Percentiles rank a stretch among this genome's conserved stretches.
These are phyloP conservation scores for Eudorina sp. DNA, from an alignment of 139 green algal species.

Conservation along the genomic window DNA sequence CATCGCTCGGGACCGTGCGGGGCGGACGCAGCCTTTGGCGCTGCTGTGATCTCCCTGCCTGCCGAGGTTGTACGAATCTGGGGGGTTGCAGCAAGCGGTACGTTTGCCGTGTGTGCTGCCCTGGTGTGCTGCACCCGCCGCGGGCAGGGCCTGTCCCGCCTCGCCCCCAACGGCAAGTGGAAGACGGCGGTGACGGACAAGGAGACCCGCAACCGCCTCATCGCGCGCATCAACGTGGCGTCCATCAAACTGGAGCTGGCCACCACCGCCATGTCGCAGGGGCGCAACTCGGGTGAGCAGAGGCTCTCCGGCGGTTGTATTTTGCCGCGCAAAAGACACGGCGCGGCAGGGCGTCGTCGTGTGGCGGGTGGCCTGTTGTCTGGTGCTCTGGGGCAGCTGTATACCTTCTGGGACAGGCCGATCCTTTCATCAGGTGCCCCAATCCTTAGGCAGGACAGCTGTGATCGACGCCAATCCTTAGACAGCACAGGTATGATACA, in stretches of 20 bases:
- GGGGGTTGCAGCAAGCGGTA: no score
- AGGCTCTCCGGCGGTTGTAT: no score
- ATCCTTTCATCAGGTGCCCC: background rate
- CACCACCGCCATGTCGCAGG: background rate
- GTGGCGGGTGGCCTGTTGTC: background rate
- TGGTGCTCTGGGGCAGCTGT: background rate
- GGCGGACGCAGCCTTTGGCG: no score
- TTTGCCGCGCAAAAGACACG: no score
- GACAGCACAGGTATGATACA: no score
- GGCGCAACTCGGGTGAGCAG: conserved; percentile 16
- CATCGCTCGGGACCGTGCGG: no score
- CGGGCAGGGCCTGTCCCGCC: conserved; percentile 9
- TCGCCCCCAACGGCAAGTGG: background rate
- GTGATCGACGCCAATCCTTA: background rate
- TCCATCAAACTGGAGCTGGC: conserved; percentile 52
- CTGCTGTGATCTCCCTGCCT: no score
- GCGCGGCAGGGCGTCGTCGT: no score
- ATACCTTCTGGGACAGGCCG: background rate
- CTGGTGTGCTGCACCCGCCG: background rate
- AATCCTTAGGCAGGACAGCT: background rate
- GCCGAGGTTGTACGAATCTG: no score
- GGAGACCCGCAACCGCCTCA: background rate
- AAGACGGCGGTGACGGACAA: background rate
- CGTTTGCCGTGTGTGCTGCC: no score
- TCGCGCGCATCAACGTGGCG: conserved; percentile 51